Evolutionary conservation across 83 land plant genomes (phyloP).

Genomic region (Picea abies): DNA sequence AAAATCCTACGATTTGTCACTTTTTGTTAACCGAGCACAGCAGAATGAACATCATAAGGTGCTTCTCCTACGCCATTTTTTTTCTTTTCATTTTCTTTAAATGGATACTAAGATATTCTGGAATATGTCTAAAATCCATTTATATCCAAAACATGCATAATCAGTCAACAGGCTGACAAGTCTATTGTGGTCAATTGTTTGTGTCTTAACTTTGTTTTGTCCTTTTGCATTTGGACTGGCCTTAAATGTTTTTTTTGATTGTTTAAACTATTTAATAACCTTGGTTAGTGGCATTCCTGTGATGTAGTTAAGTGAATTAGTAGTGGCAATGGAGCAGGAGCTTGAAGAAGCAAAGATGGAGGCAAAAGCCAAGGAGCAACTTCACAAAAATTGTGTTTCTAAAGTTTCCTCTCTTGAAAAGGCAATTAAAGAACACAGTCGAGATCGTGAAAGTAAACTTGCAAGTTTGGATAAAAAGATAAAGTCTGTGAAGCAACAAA

Average conservation of each 20-base stretch:
- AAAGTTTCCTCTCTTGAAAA: no score
- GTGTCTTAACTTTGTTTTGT: background rate
- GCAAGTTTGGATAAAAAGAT: no score
- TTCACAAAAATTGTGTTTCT: no score
- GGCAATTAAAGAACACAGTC: no score
- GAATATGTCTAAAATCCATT: background rate
- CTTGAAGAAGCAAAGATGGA: conserved; percentile 61
- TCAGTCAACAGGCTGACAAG: background rate
- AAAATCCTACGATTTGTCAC: conserved; percentile 80
- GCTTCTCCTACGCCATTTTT: background rate
- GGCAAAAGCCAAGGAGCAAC: no score
- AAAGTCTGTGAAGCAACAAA: no score
- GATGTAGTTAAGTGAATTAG: conserved; percentile 74
- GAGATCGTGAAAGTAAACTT: no score
- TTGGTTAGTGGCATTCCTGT: background rate
- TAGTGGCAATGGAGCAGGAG: conserved; percentile 74
- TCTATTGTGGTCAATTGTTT: background rate
- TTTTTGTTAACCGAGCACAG: conserved; percentile 85
- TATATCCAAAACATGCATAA: background rate
- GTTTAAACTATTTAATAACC: background rate
- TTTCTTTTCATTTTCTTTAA: no score
- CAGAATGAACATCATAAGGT: conserved; percentile 99
- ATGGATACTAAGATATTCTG: no score
- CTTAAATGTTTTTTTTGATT: background rate
- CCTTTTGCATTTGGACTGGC: background rate